A percentile compares a stretch with the other conserved stretches of the same genome.
These are phyloP conservation scores for Pseudoturritis turrita DNA, from an alignment of 345 rosid species.

Conservation along the genomic window DNA sequence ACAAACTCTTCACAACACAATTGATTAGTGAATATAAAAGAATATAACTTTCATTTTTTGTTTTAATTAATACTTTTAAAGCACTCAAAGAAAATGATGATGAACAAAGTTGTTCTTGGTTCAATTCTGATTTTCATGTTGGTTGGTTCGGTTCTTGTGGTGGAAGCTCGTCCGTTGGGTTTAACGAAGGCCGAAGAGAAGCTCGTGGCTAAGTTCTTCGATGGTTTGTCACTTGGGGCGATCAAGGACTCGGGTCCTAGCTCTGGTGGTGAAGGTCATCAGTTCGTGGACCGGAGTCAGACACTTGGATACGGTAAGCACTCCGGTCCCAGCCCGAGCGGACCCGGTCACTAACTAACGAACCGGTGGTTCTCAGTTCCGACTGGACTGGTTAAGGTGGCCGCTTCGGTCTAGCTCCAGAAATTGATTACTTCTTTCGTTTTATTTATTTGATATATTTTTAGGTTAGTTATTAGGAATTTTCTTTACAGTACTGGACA, in stretches of 20 bases:
- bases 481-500: background rate
- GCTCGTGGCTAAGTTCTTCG: slow-evolving; percentile 32
- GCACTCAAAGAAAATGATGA: slow-evolving; percentile 28
- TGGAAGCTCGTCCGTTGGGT: slow-evolving; percentile 43
- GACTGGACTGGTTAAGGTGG: background rate
- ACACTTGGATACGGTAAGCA: slow-evolving; percentile 31
- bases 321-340: slow-evolving; percentile 37
- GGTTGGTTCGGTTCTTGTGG: slow-evolving; percentile 13
- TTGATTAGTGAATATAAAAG: background rate
- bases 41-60: background rate
- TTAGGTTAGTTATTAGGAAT: background rate
- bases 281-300: slow-evolving; percentile 12
- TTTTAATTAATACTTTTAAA: background rate
- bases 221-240: slow-evolving; percentile 44
- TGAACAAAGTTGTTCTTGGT: slow-evolving; percentile 20
- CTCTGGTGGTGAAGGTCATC: slow-evolving; percentile 47
- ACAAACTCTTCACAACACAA: slow-evolving; percentile 16
- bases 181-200: slow-evolving; percentile 16
- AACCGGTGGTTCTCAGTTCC: background rate
- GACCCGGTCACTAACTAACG: slow-evolving; percentile 33
- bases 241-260: slow-evolving; percentile 49
- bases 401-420: background rate
- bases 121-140: slow-evolving; percentile 24
- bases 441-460: background rate
- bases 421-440: background rate